Base-by-base conservation (phyloP, 371 early-diverging fungal genomes). In the Zopfochytrium polystomum region DNA sequence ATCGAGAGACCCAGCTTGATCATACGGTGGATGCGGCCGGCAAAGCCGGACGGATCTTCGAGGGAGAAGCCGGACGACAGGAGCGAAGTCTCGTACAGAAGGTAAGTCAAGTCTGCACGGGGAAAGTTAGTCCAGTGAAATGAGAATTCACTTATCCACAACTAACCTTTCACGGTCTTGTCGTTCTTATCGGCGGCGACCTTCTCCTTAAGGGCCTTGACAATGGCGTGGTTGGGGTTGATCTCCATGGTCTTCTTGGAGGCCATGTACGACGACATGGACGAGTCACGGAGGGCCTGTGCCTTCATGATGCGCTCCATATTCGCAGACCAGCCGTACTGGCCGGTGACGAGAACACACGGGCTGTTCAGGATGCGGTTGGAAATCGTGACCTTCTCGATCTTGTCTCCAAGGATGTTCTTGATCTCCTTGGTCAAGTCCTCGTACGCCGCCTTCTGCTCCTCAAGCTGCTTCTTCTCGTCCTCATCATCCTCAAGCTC, bases 251-350 rank as follows among this genome's bases (percentile, higher is more conserved):
- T 96, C 90, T 96, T 96, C 91, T 98, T 98, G 74, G 90, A 89
- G 35, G 90, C 91, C 96, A 95, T 94, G 90, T 95, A 96, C 47
- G 89, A 79, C 46, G 92, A 88, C 96, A 96, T 95, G 70, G 89
- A 87, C 48, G 87, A 84, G 80, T 98, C 96, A 75, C 96, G 91
- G 67, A 95, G 88, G 43, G 98, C 96, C 83, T 99, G 99, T 46
- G 97, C 93, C 85, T 91, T 95, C 95, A 98, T 98, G 88, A 99
- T 97, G 81, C 95, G 91, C 81, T 99, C 99, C 96, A 96, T 96
- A 89, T 96, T 96, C 74, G 95, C 95, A 34, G 97, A 92, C 95
- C 97, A 95, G 58, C 98, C 97, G 71, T 91, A 96, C 76, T 96
- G 95, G 62, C 95, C 93, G 52, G 99, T 95, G 70, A 95, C 92